Percentiles rank a stretch among this genome's conserved stretches.
Evolutionary conservation across 257 asterid species (phyloP).

Genomic region (Scutellaria minor): DNA sequence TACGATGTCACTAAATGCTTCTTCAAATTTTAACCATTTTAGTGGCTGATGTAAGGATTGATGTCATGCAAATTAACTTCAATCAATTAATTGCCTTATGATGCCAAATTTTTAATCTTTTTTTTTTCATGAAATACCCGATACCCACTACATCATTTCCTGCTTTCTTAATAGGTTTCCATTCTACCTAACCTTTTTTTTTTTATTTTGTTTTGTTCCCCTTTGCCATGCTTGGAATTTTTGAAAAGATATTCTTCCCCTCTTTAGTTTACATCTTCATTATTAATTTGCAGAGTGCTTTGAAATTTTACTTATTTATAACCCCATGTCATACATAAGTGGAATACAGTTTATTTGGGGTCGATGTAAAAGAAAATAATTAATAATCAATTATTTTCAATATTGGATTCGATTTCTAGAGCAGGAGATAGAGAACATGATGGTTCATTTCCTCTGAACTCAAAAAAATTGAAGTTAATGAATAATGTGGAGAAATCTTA

Average conservation of each 20-base stretch:
- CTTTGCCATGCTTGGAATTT: constrained; percentile 25
- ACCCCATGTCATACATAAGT: no score
- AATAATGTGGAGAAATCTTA: constrained; percentile 28
- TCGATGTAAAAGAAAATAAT: no score
- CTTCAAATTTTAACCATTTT: constrained; percentile 15
- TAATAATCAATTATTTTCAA: not conserved
- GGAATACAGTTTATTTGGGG: no score
- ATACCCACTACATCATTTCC: not conserved
- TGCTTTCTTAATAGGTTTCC: constrained; percentile 33
- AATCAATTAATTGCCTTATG: constrained; percentile 17
- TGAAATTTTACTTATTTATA: not conserved
- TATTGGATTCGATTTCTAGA: not conserved
- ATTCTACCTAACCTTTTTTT: constrained; percentile 30
- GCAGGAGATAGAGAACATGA: not conserved
- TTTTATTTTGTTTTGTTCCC: constrained; percentile 13
- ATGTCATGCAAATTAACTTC: constrained; percentile 37
- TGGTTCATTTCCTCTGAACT: constrained; percentile 6
- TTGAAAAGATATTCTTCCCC: constrained; percentile 23
- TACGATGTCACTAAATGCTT: constrained; percentile 8
- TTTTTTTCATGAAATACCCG: not conserved
- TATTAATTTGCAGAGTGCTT: not conserved
- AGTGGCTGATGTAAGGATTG: constrained; percentile 49
- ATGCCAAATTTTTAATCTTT: constrained; percentile 25
- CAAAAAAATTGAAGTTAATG: not conserved
- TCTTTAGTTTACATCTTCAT: constrained; percentile 19